Conservation (phyloP, 2,329 filamentous ascomycete genomes). For the Cercospora sp. region DNA sequence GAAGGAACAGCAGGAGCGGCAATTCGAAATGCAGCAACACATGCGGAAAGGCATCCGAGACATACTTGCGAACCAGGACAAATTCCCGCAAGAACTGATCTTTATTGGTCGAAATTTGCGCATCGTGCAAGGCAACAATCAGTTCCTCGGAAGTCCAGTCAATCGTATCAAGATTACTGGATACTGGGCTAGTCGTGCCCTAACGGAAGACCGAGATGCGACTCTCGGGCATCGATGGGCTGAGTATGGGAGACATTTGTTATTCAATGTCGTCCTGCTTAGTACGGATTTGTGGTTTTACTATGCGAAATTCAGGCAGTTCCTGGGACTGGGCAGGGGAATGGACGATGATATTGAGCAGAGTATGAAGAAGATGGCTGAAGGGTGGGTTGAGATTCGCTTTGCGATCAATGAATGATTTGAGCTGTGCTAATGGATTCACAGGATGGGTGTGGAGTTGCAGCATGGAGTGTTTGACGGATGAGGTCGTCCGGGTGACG, state of each 20-base stretch:
- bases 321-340: conserved; percentile 71
- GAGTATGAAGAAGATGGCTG: conserved; percentile 82
- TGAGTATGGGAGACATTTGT: conserved; percentile 72
- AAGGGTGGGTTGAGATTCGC: conserved; percentile 41
- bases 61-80: conserved; percentile 79
- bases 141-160: conserved; percentile 83
- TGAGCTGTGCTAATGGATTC: conserved; percentile 18
- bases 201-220: conserved; percentile 72
- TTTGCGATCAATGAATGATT: not conserved
- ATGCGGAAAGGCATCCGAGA: conserved; percentile 72
- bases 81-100: conserved; percentile 86
- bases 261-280: conserved; percentile 78
- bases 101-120: conserved; percentile 90
- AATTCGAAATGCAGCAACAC: conserved; percentile 79
- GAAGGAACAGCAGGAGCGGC: conserved; percentile 57
- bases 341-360: conserved; percentile 95
- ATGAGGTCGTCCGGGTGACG: conserved; percentile 40
- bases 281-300: conserved; percentile 81
- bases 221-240: conserved; percentile 61
- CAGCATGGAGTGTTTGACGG: conserved; percentile 88
- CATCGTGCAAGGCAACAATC: conserved; percentile 91
- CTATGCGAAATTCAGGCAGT: conserved; percentile 74
- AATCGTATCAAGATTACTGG: conserved; percentile 94
- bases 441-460: conserved; percentile 83
- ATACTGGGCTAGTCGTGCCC: conserved; percentile 78